These are phyloP conservation scores for Aspergillus ustus DNA, from an alignment of 2,329 filamentous ascomycete species.

Conservation along the genomic window DNA sequence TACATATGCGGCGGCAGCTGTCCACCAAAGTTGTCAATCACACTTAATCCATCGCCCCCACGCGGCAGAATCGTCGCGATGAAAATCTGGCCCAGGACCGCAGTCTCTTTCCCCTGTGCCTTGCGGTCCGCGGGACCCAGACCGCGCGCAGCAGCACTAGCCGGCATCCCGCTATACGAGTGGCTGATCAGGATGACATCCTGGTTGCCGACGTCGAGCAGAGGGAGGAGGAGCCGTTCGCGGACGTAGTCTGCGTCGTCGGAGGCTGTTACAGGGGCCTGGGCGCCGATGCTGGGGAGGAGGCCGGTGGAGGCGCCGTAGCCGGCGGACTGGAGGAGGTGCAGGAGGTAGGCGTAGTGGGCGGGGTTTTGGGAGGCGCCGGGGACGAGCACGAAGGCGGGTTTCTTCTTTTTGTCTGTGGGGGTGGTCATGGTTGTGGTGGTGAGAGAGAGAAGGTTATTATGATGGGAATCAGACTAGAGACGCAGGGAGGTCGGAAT, in stretches of 20 bases:
- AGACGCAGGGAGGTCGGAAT: too few relatives aligned
- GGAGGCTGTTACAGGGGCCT: background rate
- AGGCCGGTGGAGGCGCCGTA: conserved; percentile 7
- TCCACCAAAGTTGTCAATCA: background rate
- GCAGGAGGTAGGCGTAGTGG: conserved; percentile 4
- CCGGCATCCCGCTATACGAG: conserved; percentile 9
- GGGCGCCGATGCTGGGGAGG: conserved; percentile 8
- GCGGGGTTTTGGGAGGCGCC: conserved; percentile 12
- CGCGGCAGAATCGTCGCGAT: too few relatives aligned
- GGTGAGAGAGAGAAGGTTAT: too few relatives aligned
- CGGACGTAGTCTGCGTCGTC: conserved; percentile 11
- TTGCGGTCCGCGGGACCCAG: conserved; percentile 5
- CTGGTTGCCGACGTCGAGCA: conserved; percentile 4
- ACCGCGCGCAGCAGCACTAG: conserved; percentile 5
- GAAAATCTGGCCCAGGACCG: too few relatives aligned
- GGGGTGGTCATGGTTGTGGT: background rate
- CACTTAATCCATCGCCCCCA: too few relatives aligned
- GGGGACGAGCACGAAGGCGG: conserved; percentile 4
- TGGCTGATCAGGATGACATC: conserved; percentile 14
- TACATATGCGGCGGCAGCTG: too few relatives aligned
- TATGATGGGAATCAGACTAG: too few relatives aligned
- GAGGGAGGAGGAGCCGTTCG: background rate
- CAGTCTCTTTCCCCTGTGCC: conserved; percentile 1
- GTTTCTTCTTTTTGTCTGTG: background rate
- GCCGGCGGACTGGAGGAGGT: conserved; percentile 8